Conservation (phyloP, 1,139 yeast genomes). For the Suhomyces maxii region DNA sequence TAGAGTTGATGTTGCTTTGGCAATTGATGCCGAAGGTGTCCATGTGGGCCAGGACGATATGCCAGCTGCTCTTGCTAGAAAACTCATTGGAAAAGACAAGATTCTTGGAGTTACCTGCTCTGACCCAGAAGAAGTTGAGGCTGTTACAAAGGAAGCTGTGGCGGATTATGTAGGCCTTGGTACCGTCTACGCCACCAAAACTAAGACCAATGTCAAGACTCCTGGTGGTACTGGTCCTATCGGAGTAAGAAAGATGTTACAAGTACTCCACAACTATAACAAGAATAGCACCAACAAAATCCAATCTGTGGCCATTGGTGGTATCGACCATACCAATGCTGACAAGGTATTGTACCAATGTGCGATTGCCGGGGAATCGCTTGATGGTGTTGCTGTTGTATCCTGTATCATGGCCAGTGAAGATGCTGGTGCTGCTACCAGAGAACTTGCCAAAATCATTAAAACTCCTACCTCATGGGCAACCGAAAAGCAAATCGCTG, state of each 20-base stretch:
- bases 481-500: not conserved
- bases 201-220: conserved; percentile 57
- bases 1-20: conserved; percentile 85
- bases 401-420: conserved; percentile 77
- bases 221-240: conserved; percentile 57
- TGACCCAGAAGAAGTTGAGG: conserved; percentile 54
- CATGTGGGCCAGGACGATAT: conserved; percentile 96
- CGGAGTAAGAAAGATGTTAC: conserved; percentile 60
- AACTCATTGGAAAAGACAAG: conserved; percentile 67
- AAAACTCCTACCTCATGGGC: conserved; percentile 18
- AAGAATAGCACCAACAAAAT: conserved; percentile 30
- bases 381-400: conserved; percentile 85
- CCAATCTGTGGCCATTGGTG: conserved; percentile 82
- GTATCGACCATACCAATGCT: conserved; percentile 67
- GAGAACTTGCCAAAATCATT: conserved; percentile 23
- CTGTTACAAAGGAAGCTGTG: conserved; percentile 51
- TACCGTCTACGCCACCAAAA: conserved; percentile 70
- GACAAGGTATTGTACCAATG: conserved; percentile 56
- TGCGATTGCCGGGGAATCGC: conserved; percentile 42
- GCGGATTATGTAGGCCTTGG: conserved; percentile 91
- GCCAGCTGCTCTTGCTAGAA: conserved; percentile 60
- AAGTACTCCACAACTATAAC: conserved; percentile 43
- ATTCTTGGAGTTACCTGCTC: conserved; percentile 82
- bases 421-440: conserved; percentile 59
- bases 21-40: conserved; percentile 87